Conservation (phyloP, 2,329 filamentous ascomycete species). For the Rutstroemia sp. region DNA sequence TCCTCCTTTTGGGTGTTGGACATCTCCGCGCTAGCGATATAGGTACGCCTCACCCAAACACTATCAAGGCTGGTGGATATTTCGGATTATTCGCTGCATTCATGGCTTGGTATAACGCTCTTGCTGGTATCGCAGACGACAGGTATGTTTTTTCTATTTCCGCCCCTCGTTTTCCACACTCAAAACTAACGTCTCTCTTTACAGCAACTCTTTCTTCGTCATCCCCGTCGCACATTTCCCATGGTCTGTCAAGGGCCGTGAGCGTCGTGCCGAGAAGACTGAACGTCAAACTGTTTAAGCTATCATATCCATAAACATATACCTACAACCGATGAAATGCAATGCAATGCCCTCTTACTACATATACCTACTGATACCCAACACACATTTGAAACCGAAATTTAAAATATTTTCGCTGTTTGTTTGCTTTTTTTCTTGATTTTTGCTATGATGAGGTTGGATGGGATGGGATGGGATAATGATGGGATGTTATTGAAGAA, state of each 20-base stretch:
- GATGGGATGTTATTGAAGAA: too few species aligned
- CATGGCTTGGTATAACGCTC: slow-evolving; percentile 79
- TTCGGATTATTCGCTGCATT: slow-evolving; percentile 80
- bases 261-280: slow-evolving; percentile 45
- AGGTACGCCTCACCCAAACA: slow-evolving; percentile 33
- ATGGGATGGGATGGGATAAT: too few species aligned
- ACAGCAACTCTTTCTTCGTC: slow-evolving; percentile 80
- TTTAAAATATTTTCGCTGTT: too few species aligned
- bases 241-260: slow-evolving; percentile 74
- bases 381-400: too few species aligned
- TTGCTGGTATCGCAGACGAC: slow-evolving; percentile 72
- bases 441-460: too few species aligned
- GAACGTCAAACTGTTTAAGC: slow-evolving; percentile 30
- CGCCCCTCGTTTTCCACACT: not conserved
- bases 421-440: too few species aligned
- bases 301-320: too few species aligned
- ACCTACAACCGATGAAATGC: too few species aligned
- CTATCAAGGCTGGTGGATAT: slow-evolving; percentile 63
- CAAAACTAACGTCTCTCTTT: slow-evolving; percentile 29
- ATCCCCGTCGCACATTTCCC: slow-evolving; percentile 91
- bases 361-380: too few species aligned
- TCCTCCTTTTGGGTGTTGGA: slow-evolving; percentile 47
- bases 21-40: slow-evolving; percentile 16
- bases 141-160: slow-evolving; percentile 38
- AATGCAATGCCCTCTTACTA: too few species aligned